Base-by-base conservation (phyloP, 2,329 filamentous ascomycete species). In the Scedosporium aurantiacum region DNA sequence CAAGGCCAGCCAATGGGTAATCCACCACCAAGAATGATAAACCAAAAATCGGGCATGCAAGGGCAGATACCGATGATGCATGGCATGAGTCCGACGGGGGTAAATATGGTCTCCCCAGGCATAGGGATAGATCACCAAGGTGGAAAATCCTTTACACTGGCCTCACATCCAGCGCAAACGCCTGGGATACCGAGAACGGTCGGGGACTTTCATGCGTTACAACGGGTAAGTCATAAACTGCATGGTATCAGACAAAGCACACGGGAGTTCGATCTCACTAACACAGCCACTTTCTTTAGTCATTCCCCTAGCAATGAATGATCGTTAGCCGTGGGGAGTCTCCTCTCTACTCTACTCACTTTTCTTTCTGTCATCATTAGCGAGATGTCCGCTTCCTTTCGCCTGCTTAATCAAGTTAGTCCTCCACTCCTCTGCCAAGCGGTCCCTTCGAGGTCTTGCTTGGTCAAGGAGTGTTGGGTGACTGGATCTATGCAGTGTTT, bases 191-290 rank as follows among this genome's bases (percentile, higher is more conserved):
- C 72, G 1, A 72, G 75, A 56, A 77, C 77, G 1, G 74, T 79
- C 0, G 76, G 74, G 2, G 78, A 81, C 58, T 82, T 81, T 58
- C 79, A 82, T 27, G 74, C 75, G 1, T 66, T 82, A 2, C 79
- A 80, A 62, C 71, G 79, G 45, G 72, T 74, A 10, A 76, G 74
- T 60, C 71, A 75, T 0, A 78, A 79, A 27, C 14, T 5, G 1
- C n/a, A 12, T 25, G 5, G 21, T 6, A 55, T 55, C 18, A 27
- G 25, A 25, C 25, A 21, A 6, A 28, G 7, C 27, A 12, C n/a
- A 54, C 6, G 50, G 6, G 28, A 8, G 8, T 32, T 8, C 28
- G 32, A 10, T 37, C 18, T 28, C 5, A 16, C 55, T 57, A 37
- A 57, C 55, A 28, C 37, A n/a, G n/a, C n/a, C n/a, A n/a, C n/a